Percentiles rank a stretch among this genome's conserved stretches.
Evolutionary conservation across 2,329 filamentous ascomycete species (phyloP).

Genomic region (Ophiostoma quercus): DNA sequence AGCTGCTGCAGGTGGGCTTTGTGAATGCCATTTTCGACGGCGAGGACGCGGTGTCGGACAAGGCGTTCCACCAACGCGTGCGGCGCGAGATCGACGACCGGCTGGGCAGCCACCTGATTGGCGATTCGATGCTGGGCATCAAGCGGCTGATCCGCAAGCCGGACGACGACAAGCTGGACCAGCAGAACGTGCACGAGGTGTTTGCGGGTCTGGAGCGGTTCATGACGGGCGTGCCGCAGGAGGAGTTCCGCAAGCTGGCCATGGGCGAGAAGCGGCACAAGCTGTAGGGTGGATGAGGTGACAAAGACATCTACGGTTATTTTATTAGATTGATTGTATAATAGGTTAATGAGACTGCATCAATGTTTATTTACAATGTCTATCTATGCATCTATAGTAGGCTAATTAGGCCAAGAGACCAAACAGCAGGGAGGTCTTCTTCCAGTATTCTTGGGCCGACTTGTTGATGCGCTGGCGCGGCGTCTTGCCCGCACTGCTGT

Average conservation of each 20-base stretch:
- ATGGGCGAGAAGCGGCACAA: conserved; percentile 92
- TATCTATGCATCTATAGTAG: conserved; percentile 29
- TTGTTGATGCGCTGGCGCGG: conserved; percentile 53
- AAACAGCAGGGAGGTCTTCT: conserved; percentile 75
- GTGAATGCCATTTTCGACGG: conserved; percentile 77
- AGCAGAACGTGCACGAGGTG: conserved; percentile 75
- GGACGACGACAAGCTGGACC: conserved; percentile 66
- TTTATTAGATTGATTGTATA: background rate
- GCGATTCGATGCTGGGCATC: conserved; percentile 73
- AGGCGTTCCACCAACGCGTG: conserved; percentile 65
- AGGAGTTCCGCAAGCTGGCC: conserved; percentile 81
- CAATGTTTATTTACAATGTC: conserved; percentile 6
- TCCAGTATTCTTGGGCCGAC: conserved; percentile 71
- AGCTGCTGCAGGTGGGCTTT: conserved; percentile 71
- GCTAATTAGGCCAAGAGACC: conserved; percentile 54
- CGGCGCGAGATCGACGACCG: conserved; percentile 74
- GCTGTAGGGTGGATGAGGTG: conserved; percentile 47
- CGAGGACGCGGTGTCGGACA: conserved; percentile 53
- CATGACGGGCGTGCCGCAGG: conserved; percentile 71
- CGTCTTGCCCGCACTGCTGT: conserved; percentile 40
- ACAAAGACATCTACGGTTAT: background rate
- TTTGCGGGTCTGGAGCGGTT: conserved; percentile 82
- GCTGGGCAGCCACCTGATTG: conserved; percentile 72
- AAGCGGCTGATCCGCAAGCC: conserved; percentile 76
- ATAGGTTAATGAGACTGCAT: conserved; percentile 10